Percentiles rank a stretch among this genome's conserved stretches.
These are phyloP conservation scores for Pseudogymnoascus sp. DNA, from an alignment of 2,329 filamentous ascomycete species.

Conservation along the genomic window DNA sequence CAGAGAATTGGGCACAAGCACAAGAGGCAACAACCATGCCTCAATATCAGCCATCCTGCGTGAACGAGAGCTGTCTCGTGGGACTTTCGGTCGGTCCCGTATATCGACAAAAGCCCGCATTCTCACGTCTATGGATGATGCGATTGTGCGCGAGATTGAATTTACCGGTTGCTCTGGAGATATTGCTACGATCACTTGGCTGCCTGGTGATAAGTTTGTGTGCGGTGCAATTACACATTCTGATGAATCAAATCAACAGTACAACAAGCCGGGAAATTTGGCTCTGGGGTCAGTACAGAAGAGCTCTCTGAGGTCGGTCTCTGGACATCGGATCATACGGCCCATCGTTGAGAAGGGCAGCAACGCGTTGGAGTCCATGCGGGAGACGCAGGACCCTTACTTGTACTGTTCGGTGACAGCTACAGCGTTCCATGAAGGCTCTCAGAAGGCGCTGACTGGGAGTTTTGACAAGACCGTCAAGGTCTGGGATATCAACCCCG, in stretches of 20 bases:
- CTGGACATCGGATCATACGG: slow-evolving; percentile 50
- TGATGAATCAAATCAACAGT: slow-evolving; percentile 55
- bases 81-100: slow-evolving; percentile 15
- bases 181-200: slow-evolving; percentile 50
- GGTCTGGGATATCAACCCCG: slow-evolving; percentile 42
- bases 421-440: slow-evolving; percentile 44
- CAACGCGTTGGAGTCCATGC: slow-evolving; percentile 49
- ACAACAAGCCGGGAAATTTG: slow-evolving; percentile 57
- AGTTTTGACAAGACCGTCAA: slow-evolving; percentile 57
- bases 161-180: slow-evolving; percentile 57
- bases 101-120: slow-evolving; percentile 18
- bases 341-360: slow-evolving; percentile 45
- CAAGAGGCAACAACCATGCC: neutral
- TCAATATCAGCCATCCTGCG: slow-evolving; percentile 16
- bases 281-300: slow-evolving; percentile 42
- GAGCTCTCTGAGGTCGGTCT: slow-evolving; percentile 42
- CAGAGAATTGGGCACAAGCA: neutral
- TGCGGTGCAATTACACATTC: slow-evolving; percentile 57
- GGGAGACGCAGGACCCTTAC: slow-evolving; percentile 53
- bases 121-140: slow-evolving; percentile 38
- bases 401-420: slow-evolving; percentile 56
- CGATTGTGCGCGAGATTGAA: slow-evolving; percentile 41
- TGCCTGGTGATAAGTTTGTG: slow-evolving; percentile 44
- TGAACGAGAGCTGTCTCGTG: slow-evolving; percentile 22
- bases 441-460: slow-evolving; percentile 46